Percentiles rank a stretch among this genome's conserved stretches.
Conservation (phyloP, 805 yeast species). For the Saccharomycopsis guyanensis region DNA sequence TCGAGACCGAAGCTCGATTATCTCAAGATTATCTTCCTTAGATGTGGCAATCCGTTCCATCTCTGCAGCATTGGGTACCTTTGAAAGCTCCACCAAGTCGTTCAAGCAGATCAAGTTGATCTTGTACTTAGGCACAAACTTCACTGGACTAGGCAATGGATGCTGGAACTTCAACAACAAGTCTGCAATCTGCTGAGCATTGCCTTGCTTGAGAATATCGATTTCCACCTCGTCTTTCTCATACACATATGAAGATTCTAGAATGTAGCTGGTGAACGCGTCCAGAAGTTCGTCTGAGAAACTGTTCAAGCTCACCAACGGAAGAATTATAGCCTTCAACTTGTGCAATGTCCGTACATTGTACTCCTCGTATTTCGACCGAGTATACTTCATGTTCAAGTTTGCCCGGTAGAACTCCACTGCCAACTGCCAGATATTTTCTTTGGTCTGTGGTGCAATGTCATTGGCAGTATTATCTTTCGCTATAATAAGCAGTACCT, state of each 20-base stretch:
- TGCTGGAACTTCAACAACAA: slow-evolving; percentile 31
- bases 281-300: slow-evolving; percentile 31
- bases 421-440: slow-evolving; percentile 33
- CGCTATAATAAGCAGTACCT: slow-evolving; percentile 26
- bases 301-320: slow-evolving; percentile 29
- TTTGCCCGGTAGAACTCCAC: slow-evolving; percentile 36
- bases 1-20: slow-evolving; percentile 18
- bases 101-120: slow-evolving; percentile 51
- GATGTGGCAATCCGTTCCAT: background rate
- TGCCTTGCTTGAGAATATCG: slow-evolving; percentile 2
- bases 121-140: slow-evolving; percentile 34
- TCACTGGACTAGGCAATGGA: slow-evolving; percentile 55
- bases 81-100: slow-evolving; percentile 40
- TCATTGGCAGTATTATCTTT: slow-evolving; percentile 19
- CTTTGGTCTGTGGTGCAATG: slow-evolving; percentile 10
- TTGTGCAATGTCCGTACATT: slow-evolving; percentile 38
- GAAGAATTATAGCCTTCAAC: slow-evolving; percentile 36
- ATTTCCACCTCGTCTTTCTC: slow-evolving; percentile 49
- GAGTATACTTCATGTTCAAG: slow-evolving; percentile 29
- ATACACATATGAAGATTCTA: slow-evolving; percentile 54
- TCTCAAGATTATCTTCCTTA: background rate
- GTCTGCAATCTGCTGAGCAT: slow-evolving; percentile 32
- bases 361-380: slow-evolving; percentile 33
- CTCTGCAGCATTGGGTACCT: slow-evolving; percentile 21
- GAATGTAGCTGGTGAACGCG: slow-evolving; percentile 41